phyloP scores from a whole-genome alignment of 2,329 filamentous ascomycete genomes.

The Hypoxylon sp. region DNA sequence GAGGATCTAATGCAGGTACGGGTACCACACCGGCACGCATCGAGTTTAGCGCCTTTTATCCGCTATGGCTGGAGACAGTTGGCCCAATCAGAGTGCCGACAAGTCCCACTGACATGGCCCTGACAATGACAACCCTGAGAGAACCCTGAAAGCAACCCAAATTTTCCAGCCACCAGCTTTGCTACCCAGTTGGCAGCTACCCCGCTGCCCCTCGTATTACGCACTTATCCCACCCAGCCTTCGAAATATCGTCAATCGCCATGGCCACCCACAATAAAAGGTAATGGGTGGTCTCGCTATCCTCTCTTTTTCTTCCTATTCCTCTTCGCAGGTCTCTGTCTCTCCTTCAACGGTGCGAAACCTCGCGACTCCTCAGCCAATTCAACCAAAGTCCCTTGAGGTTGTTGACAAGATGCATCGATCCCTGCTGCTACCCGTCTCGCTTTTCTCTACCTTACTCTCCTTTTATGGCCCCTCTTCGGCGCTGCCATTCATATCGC shows the following conservation, averaged over 20 bases:
- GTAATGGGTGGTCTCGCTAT: not conserved
- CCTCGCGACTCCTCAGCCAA: slow-evolving; percentile 25
- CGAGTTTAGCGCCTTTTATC: slow-evolving; percentile 4
- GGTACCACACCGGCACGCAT: not conserved
- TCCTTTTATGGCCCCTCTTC: slow-evolving; percentile 32
- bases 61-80: slow-evolving; percentile 12
- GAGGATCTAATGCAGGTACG: slow-evolving; percentile 18
- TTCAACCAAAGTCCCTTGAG: slow-evolving; percentile 29
- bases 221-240: slow-evolving; percentile 24
- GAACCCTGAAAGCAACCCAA: not conserved
- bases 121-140: not conserved
- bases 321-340: slow-evolving; percentile 20
- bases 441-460: slow-evolving; percentile 40
- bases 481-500: slow-evolving; percentile 44
- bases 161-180: slow-evolving; percentile 15
- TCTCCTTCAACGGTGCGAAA: slow-evolving; percentile 21
- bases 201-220: not conserved
- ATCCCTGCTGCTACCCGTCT: slow-evolving; percentile 27
- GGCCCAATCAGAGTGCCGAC: not conserved
- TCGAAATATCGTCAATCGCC: slow-evolving; percentile 30
- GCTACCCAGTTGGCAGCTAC: too few species aligned
- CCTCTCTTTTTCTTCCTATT: slow-evolving; percentile 8
- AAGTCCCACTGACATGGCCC: not conserved
- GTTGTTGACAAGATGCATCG: slow-evolving; percentile 45
- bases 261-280: slow-evolving; percentile 53